Evolutionary conservation across 345 rosid genomes (phyloP).

Genomic region (Cardamine chenopodiifolia): DNA sequence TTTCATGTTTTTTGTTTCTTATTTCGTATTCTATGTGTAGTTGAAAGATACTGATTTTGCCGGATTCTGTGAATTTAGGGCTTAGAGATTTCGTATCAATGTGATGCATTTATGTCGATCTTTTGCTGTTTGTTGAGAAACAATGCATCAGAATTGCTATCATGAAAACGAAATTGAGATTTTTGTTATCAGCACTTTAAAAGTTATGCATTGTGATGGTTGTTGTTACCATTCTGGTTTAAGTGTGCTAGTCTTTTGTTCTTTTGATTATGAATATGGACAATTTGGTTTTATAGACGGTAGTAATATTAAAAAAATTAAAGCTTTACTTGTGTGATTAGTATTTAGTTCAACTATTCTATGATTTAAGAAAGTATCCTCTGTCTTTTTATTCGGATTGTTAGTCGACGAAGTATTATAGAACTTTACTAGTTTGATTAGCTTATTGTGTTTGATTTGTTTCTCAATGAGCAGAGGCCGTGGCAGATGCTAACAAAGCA

Average conservation of each 20-base stretch:
- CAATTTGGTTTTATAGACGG: background rate
- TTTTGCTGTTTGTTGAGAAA: background rate
- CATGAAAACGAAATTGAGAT: background rate
- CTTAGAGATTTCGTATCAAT: background rate
- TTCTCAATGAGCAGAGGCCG: conserved; percentile 63
- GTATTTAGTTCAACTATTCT: background rate
- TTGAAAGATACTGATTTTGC: background rate
- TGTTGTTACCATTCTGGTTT: background rate
- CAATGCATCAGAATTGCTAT: conserved; percentile 14
- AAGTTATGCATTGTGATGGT: background rate
- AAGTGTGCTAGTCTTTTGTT: conserved; percentile 1
- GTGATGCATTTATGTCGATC: background rate
- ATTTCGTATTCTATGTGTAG: background rate
- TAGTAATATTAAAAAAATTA: background rate
- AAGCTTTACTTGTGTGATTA: background rate
- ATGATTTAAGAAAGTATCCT: background rate
- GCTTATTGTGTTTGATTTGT: conserved; percentile 16
- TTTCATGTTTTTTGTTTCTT: background rate
- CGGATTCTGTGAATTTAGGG: background rate
- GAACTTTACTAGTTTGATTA: background rate
- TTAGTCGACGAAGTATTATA: background rate
- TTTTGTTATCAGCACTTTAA: background rate
- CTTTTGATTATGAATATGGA: background rate
- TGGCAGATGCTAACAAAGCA: conserved; percentile 79
- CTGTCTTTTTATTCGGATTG: background rate